Percentiles rank a stretch among this genome's conserved stretches.
Evolutionary conservation across 2,329 filamentous ascomycete species (phyloP).

Genomic region (Colletotrichum karsti): DNA sequence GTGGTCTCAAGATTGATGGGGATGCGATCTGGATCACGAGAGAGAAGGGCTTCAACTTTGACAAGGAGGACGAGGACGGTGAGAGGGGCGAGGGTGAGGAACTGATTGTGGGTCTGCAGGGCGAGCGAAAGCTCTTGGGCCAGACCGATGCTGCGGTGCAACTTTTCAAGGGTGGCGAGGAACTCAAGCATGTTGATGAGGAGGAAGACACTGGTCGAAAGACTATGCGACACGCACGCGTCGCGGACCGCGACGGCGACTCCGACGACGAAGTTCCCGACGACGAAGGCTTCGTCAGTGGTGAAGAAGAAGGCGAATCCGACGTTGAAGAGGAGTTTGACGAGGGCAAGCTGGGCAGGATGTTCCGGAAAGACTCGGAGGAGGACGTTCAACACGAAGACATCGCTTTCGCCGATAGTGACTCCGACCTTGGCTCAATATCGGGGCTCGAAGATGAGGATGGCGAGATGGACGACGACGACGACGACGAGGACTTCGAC

Average conservation of each 20-base stretch:
- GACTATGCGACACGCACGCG: slow-evolving; percentile 63
- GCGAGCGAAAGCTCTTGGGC: slow-evolving; percentile 82
- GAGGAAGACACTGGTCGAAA: slow-evolving; percentile 69
- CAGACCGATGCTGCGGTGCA: slow-evolving; percentile 84
- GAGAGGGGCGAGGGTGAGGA: slow-evolving; percentile 95
- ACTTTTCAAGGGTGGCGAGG: slow-evolving; percentile 82
- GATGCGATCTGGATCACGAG: slow-evolving; percentile 91
- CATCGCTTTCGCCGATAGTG: slow-evolving; percentile 92
- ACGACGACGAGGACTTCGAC: slow-evolving; percentile 58
- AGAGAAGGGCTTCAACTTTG: slow-evolving; percentile 79
- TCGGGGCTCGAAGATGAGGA: slow-evolving; percentile 64
- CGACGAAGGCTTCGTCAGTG: slow-evolving; percentile 63
- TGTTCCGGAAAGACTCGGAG: slow-evolving; percentile 64
- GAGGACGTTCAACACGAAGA: slow-evolving; percentile 71
- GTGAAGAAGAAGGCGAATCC: slow-evolving; percentile 59
- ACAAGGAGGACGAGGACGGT: slow-evolving; percentile 69
- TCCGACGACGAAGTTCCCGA: slow-evolving; percentile 45
- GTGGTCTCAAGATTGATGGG: slow-evolving; percentile 94
- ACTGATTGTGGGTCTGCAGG: slow-evolving; percentile 89
- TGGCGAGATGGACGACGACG: slow-evolving; percentile 49
- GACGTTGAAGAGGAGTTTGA: slow-evolving; percentile 66
- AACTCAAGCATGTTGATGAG: slow-evolving; percentile 64
- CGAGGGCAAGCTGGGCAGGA: slow-evolving; percentile 66
- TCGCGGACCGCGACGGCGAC: slow-evolving; percentile 69
- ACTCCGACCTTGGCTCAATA: slow-evolving; percentile 93